These are phyloP conservation scores for Penicillium crustosum DNA, from an alignment of 2,329 filamentous ascomycete genomes.

Conservation along the genomic window DNA sequence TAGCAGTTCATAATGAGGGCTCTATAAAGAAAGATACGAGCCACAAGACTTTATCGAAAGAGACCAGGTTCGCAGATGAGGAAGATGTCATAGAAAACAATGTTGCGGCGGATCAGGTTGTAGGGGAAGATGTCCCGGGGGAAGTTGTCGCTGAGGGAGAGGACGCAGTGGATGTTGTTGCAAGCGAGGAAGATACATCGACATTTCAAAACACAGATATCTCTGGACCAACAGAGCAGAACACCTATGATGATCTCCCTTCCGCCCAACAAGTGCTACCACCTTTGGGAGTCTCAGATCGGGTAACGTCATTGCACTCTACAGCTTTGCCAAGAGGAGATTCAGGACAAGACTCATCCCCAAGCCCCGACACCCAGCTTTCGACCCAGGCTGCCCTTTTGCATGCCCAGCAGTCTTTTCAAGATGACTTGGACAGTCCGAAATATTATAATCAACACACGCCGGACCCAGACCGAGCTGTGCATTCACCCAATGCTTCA, in stretches of 20 bases:
- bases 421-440: slow-evolving; percentile 39
- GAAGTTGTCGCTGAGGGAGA: background rate
- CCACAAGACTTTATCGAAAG: slow-evolving; percentile 14
- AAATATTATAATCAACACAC: slow-evolving; percentile 14
- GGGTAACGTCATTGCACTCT: slow-evolving; percentile 41
- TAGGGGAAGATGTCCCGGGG: background rate
- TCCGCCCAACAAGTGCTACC: slow-evolving; percentile 40
- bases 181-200: slow-evolving; percentile 2
- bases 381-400: slow-evolving; percentile 44
- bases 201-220: slow-evolving; percentile 6
- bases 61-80: slow-evolving; percentile 18
- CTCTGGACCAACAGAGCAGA: slow-evolving; percentile 16
- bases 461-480: slow-evolving; percentile 14
- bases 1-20: background rate
- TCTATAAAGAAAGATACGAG: background rate
- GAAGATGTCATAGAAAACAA: slow-evolving; percentile 10
- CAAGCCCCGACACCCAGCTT: slow-evolving; percentile 34
- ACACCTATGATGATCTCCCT: slow-evolving; percentile 33
- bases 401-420: slow-evolving; percentile 42
- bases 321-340: slow-evolving; percentile 34
- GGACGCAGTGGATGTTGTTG: slow-evolving; percentile 1
- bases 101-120: background rate
- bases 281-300: slow-evolving; percentile 31
- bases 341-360: slow-evolving; percentile 21
- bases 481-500: slow-evolving; percentile 16